Base-by-base conservation (phyloP, 2,329 filamentous ascomycete genomes). In the Penicillium sp. region DNA sequence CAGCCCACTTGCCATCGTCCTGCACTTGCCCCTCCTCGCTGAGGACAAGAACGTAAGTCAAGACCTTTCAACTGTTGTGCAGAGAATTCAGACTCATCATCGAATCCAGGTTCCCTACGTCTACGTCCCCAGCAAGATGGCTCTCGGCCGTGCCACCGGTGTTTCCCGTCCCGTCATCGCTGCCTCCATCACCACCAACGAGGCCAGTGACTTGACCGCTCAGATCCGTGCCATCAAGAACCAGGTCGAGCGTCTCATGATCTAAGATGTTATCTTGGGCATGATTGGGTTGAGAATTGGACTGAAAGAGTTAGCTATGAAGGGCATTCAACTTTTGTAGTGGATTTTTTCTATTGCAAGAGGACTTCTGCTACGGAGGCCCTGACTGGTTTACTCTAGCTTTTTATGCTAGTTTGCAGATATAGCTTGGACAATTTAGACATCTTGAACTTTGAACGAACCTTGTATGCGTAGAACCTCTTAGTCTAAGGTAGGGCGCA, bases 191-290 rank as follows among this genome's bases (percentile, higher is more conserved):
- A 96, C 89, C 60, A 90, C 87, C 73, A 95, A 95, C 80, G 89
- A 95, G 75, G 87, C 86, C 33, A 88, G 83, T 65, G 91, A 96
- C 73, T 79, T 97, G 53, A 88, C 86, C 72, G 81, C 82, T 66
- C 89, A 95, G 79, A 96, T 97, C 73, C 82, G 87, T 64, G 80
- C 84, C 58, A 79, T 96, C 67, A 95, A 92, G 80, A 88, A 95
- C 75, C 95, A 95, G 76, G 78, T 97, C 57, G 85, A 46, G 43
- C 43, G 43, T 41, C 36, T 46, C 43, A 46, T 41, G 43, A 40
- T 46, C 43, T 46, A 46, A 46, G 43, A 41, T 46, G 19, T 33
- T 11, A 8, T 28, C 3, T 40, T 40, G 6, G 36, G 18, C 12
- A 34, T 31, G 19, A 33, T 33, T 6, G 31, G 31, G 28, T 27